phyloP scores from a whole-genome alignment of 306 rosid species.

The Albizia julibrissin region DNA sequence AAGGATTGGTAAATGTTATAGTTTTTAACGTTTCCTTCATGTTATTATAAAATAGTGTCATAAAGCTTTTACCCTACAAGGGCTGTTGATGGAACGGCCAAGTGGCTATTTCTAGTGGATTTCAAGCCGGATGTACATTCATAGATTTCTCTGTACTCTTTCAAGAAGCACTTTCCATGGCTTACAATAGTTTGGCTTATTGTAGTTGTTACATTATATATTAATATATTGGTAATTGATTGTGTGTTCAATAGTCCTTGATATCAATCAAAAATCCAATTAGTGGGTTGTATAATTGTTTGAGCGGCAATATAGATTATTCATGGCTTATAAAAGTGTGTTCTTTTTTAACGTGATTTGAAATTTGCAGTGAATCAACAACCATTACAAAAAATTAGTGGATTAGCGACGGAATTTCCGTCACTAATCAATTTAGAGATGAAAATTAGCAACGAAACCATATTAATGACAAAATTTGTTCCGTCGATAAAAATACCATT shows the following conservation, averaged over 20 bases:
- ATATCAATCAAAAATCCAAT: not conserved
- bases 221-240: not conserved
- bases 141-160: not conserved
- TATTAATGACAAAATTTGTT: too few relatives aligned
- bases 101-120: not conserved
- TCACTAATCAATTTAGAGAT: too few relatives aligned
- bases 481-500: too few relatives aligned
- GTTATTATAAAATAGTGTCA: not conserved
- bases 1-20: not conserved
- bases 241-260: not conserved
- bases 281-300: not conserved
- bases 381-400: too few relatives aligned
- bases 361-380: constrained; percentile 49
- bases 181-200: not conserved
- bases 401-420: too few relatives aligned
- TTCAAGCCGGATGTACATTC: not conserved
- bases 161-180: not conserved
- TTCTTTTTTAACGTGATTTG: not conserved
- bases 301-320: not conserved
- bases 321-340: too few relatives aligned
- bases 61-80: not conserved
- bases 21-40: not conserved
- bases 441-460: too few relatives aligned
- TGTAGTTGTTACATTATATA: not conserved
- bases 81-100: not conserved